phyloP scores from a whole-genome alignment of 2,329 filamentous ascomycete species.

The Metarhizium humberi region DNA sequence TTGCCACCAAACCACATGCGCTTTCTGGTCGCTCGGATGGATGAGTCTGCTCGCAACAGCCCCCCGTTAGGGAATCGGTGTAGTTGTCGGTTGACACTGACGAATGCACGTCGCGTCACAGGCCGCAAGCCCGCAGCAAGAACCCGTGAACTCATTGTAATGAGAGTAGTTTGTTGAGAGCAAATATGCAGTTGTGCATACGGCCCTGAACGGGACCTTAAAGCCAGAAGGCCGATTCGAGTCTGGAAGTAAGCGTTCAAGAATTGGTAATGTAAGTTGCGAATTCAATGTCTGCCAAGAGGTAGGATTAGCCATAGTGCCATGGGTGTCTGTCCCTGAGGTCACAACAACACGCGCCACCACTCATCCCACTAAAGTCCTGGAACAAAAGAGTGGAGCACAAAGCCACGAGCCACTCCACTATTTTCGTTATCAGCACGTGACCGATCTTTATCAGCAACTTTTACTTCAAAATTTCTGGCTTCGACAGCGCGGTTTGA shows the following conservation, averaged over 20 bases:
- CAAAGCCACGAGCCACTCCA: not conserved
- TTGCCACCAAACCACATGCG: conserved; percentile 74
- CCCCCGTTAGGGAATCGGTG: conserved; percentile 60
- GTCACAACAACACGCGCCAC: not conserved
- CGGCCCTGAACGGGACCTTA: not conserved
- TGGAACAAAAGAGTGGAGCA: not conserved
- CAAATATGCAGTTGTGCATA: conserved; percentile 1
- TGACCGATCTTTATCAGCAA: conserved; percentile 15
- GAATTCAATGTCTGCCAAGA: too few relatives aligned
- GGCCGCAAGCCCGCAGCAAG: conserved; percentile 64
- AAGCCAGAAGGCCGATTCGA: not conserved
- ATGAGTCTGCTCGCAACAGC: conserved; percentile 56
- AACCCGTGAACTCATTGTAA: conserved; percentile 26
- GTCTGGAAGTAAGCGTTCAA: not conserved
- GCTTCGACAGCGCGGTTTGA: conserved; percentile 11
- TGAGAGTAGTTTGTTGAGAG: not conserved
- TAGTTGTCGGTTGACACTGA: conserved; percentile 50
- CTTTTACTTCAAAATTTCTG: conserved; percentile 24
- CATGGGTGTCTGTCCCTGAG: not conserved
- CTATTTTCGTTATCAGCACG: conserved; percentile 4
- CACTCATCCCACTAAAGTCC: not conserved
- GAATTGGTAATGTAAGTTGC: not conserved
- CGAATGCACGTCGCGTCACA: conserved; percentile 50
- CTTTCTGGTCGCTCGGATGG: conserved; percentile 49
- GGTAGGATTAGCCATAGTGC: not conserved